Conservation (phyloP, 2,329 filamentous ascomycete genomes). For the Penicillium sp. region DNA sequence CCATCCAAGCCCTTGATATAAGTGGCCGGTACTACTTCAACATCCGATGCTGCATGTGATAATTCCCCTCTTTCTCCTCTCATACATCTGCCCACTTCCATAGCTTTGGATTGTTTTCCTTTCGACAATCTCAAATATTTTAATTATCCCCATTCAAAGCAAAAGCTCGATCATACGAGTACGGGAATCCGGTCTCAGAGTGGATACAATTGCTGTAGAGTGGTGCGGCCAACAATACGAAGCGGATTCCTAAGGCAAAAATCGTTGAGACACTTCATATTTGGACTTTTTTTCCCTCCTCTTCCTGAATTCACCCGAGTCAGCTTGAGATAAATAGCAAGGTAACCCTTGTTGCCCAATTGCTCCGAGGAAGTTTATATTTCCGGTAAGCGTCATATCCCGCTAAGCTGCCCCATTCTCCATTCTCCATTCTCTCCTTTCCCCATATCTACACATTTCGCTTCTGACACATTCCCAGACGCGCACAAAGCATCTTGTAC, state of each 20-base stretch:
- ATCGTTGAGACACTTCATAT: slow-evolving; percentile 1
- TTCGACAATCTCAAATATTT: neutral
- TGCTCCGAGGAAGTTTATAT: neutral
- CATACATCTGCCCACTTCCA: neutral
- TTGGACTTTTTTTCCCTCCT: neutral
- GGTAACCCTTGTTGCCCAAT: neutral
- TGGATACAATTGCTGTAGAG: slow-evolving; percentile 5
- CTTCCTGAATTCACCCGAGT: neutral
- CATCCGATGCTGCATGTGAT: slow-evolving; percentile 6
- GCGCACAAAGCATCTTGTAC: neutral
- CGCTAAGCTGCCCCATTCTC: neutral
- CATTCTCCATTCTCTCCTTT: neutral
- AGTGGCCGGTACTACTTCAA: neutral
- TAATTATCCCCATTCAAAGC: neutral
- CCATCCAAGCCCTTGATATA: neutral
- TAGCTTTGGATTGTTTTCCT: neutral
- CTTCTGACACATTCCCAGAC: neutral
- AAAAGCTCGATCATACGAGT: slow-evolving; percentile 1
- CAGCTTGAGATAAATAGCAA: neutral
- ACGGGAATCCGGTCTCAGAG: neutral
- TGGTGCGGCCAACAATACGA: slow-evolving; percentile 2
- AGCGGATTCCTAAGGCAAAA: slow-evolving; percentile 8
- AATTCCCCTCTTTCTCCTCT: slow-evolving; percentile 4
- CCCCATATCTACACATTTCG: neutral
- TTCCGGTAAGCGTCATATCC: slow-evolving; percentile 1